phyloP scores from a whole-genome alignment of 2,329 filamentous ascomycete species.

The Chrysosporium queenslandicum region DNA sequence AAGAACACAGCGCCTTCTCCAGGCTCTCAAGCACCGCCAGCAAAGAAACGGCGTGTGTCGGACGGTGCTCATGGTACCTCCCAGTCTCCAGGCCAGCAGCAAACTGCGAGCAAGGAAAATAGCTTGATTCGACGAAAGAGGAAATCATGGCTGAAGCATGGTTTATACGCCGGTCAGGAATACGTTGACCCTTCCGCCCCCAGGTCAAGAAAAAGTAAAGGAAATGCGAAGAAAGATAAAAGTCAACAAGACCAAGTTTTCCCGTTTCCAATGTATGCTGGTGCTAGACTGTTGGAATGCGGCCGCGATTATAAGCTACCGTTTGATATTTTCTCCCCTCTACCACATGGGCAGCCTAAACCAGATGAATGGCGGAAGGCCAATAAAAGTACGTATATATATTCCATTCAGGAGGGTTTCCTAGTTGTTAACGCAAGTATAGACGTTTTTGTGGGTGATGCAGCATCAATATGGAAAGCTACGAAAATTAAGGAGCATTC shows the following conservation, averaged over 20 bases:
- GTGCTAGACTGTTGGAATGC: conserved; percentile 58
- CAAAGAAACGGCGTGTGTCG: conserved; percentile 38
- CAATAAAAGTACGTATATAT: conserved; percentile 64
- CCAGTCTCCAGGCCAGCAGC: neutral
- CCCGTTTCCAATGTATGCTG: conserved; percentile 69
- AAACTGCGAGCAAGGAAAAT: conserved; percentile 9
- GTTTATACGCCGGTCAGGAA: conserved; percentile 77
- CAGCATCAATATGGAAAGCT: conserved; percentile 70
- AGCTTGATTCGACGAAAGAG: conserved; percentile 30
- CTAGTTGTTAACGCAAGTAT: conserved; percentile 1
- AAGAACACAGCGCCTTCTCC: conserved; percentile 18
- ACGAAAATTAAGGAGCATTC: conserved; percentile 63
- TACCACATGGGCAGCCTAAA: conserved; percentile 77
- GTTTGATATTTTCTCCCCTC: conserved; percentile 78
- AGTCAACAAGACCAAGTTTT: conserved; percentile 40
- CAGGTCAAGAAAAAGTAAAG: conserved; percentile 36
- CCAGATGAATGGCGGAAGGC: conserved; percentile 88
- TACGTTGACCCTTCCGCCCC: conserved; percentile 40
- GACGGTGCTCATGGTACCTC: conserved; percentile 24
- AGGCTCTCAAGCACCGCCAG: conserved; percentile 24
- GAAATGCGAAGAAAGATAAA: conserved; percentile 27
- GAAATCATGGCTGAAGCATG: conserved; percentile 73
- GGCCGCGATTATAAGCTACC: conserved; percentile 80
- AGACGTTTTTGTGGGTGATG: conserved; percentile 88
- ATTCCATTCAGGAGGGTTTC: neutral